A percentile compares a stretch with the other conserved stretches of the same genome.
Evolutionary conservation across 495 filamentous ascomycete species (phyloP).

Genomic region (Neurospora sp.): DNA sequence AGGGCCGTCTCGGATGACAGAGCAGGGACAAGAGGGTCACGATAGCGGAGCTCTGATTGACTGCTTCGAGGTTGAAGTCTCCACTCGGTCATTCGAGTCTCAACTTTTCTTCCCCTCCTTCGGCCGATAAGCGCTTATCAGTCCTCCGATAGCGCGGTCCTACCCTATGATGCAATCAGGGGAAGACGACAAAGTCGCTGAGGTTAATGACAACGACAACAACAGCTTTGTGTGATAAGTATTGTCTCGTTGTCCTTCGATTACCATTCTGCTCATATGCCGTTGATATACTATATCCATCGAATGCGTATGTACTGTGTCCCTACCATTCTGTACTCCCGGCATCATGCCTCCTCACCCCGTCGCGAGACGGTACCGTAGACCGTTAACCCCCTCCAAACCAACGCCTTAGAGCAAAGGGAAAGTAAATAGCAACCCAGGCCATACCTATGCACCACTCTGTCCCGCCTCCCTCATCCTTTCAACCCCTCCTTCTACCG

Average conservation of each 20-base stretch:
- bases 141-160: conserved; percentile 19
- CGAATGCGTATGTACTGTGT: neutral
- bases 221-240: too few relatives aligned
- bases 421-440: neutral
- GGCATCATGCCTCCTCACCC: neutral
- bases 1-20: neutral
- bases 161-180: conserved; percentile 12
- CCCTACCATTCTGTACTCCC: neutral
- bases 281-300: neutral
- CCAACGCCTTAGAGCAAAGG: neutral
- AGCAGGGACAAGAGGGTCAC: neutral
- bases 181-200: neutral
- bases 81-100: neutral
- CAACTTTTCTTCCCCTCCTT: conserved; percentile 12
- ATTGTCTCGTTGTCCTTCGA: neutral
- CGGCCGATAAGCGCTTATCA: conserved; percentile 4
- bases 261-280: neutral
- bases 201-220: too few relatives aligned
- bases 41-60: neutral
- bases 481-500: conserved; percentile 20
- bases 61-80: conserved; percentile 1
- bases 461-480: conserved; percentile 32
- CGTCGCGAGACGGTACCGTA: neutral
- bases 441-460: conserved; percentile 28
- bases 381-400: neutral